These are phyloP conservation scores for Salix purpurea DNA, from an alignment of 345 rosid species.

Conservation along the genomic window DNA sequence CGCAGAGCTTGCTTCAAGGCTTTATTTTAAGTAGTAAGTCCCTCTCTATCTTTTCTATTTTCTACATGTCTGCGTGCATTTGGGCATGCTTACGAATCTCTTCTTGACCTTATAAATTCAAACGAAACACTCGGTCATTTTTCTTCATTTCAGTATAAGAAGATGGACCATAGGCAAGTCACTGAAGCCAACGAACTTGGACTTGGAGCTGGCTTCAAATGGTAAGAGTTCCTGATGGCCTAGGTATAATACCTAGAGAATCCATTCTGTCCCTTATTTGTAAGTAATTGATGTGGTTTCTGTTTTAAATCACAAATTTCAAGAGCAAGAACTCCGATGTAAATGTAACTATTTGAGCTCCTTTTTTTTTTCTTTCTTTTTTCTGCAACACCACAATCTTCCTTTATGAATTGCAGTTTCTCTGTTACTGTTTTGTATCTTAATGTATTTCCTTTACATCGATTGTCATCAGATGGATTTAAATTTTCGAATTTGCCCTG, in stretches of 20 bases:
- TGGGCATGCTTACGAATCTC: too few species aligned
- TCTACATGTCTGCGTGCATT: background rate
- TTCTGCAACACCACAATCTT: slow-evolving; percentile 11
- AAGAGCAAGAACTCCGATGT: slow-evolving; percentile 24
- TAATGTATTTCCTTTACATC: background rate
- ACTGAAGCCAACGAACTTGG: background rate
- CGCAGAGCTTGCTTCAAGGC: slow-evolving; percentile 97
- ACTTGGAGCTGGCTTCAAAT: background rate
- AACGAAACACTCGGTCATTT: background rate
- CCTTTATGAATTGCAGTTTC: slow-evolving; percentile 3
- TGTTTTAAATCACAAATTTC: slow-evolving; percentile 9
- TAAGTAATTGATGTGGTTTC: background rate
- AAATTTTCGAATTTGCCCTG: background rate
- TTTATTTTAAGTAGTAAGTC: slow-evolving; percentile 90
- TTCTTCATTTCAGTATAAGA: slow-evolving; percentile 57
- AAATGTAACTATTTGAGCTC: slow-evolving; percentile 25
- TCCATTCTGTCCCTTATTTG: background rate
- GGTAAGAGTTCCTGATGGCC: slow-evolving; percentile 1
- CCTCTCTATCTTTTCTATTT: background rate
- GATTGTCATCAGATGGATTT: background rate
- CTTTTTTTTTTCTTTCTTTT: background rate
- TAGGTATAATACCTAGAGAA: background rate
- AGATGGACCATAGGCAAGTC: slow-evolving; percentile 44
- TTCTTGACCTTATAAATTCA: background rate
- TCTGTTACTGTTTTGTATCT: background rate